Conservation (phyloP, 768 basidiomycete genomes). For the Cyclocybe cylindracea region DNA sequence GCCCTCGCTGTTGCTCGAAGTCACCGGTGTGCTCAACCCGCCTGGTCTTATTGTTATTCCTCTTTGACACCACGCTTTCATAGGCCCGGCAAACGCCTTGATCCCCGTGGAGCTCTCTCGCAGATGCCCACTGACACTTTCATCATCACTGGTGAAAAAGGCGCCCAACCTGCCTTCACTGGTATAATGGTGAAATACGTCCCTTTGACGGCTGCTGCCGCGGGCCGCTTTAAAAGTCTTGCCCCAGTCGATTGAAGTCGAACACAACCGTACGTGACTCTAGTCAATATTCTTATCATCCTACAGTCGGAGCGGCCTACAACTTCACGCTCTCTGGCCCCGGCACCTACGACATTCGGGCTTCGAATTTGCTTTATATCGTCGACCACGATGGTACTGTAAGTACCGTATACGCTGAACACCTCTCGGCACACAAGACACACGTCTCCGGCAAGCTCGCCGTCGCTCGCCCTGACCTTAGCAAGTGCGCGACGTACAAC, state of each 20-base stretch:
- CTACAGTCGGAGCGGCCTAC: slow-evolving; percentile 44
- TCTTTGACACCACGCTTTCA: too few species aligned
- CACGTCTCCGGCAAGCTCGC: slow-evolving; percentile 32
- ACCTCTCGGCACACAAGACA: slow-evolving; percentile 26
- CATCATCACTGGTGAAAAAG: slow-evolving; percentile 33
- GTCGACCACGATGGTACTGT: slow-evolving; percentile 34
- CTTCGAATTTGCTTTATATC: slow-evolving; percentile 41
- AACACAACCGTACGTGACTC: slow-evolving; percentile 39
- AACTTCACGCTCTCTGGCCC: slow-evolving; percentile 43
- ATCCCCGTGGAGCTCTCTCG: slow-evolving; percentile 35
- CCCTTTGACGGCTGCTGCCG: slow-evolving; percentile 29
- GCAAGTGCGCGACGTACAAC: slow-evolving; percentile 37
- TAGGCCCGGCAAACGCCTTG: neutral
- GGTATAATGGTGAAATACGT: slow-evolving; percentile 47
- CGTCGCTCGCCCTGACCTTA: slow-evolving; percentile 19
- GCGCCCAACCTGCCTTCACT: slow-evolving; percentile 37
- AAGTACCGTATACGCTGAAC: slow-evolving; percentile 32
- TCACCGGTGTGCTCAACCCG: too few species aligned
- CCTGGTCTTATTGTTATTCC: too few species aligned
- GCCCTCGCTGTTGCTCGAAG: too few species aligned
- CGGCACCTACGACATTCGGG: slow-evolving; percentile 41
- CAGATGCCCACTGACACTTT: slow-evolving; percentile 44
- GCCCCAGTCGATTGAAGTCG: slow-evolving; percentile 33
- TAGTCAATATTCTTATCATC: neutral
- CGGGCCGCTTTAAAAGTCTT: slow-evolving; percentile 34